Conservation (phyloP, 2,329 filamentous ascomycete species). For the Colletotrichum sp. region DNA sequence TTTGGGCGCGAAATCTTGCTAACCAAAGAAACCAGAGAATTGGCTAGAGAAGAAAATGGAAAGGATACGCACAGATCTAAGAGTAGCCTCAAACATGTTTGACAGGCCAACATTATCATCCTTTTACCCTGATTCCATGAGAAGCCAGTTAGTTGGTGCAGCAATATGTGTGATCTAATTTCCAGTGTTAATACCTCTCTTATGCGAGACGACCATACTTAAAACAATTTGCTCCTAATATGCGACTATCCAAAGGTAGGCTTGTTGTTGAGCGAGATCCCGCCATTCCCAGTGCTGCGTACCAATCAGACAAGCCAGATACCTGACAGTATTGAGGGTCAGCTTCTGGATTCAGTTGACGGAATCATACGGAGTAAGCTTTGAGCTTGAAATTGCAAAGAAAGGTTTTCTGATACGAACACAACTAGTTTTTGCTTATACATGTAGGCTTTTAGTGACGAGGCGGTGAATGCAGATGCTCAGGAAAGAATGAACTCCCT, state of each 20-base stretch:
- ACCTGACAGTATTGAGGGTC: no score
- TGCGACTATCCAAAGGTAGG: neutral
- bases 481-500: neutral
- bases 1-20: neutral
- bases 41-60: neutral
- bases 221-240: neutral
- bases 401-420: neutral
- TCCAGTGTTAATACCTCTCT: neutral
- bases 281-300: no score
- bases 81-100: neutral
- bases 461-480: neutral
- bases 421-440: neutral
- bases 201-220: neutral
- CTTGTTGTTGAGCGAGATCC: neutral
- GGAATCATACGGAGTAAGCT: neutral
- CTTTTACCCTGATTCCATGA: neutral
- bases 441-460: neutral
- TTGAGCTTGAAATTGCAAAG: neutral
- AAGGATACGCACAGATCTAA: neutral
- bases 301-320: no score
- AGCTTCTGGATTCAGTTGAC: no score
- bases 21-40: neutral
- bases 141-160: neutral
- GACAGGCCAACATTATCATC: neutral
- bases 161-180: neutral